Evolutionary conservation across 495 filamentous ascomycete species (phyloP), one percentile per base, ranked within the genome.

Genomic region (Penicillium ucsense): DNA sequence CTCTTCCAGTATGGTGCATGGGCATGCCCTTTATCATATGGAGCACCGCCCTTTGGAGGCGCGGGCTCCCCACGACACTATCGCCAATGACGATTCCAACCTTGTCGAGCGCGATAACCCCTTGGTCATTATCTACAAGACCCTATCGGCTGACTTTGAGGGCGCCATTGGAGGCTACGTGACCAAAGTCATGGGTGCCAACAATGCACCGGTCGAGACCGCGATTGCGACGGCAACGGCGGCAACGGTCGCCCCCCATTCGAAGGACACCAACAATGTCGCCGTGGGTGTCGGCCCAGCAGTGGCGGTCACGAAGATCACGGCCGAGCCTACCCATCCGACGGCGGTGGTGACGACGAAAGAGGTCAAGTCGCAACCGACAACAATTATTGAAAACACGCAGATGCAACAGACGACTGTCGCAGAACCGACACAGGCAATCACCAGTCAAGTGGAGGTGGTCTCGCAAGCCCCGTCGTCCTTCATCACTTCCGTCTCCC

Each of bases 1-100:
- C 31, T 38, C 32, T 33, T 41, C 35, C 51, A 53, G 30, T 35
- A 64, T 62, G 49, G 57, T 54, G 46, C 61, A 64, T 43, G 59
- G 61, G 39, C 61, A 62, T 51, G 49, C 47, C 38, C 59, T 41
- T n/a, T 41, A 64, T 40, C 54, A 59, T 35, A 50, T 43, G 33
- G 52, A 60, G 42, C 49, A 46, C 42, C 51, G 48, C 50, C 48
- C 44, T 40, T 47, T 54, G 33, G 49, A 55, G 47, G 41, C 35
- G 46, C 53, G 53, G 49, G 44, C 41, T 41, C 45, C 49, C n/a
- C 49, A 55, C 33, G 49, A 29, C 8, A 46, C 30, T 12, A 32
- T 38, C 44, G 6, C 29, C 44, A 32, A 12, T 8, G 29, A 37
- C n/a, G 10, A 8, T 31, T 33, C 31, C 38, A 42, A 38, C 33